These are phyloP conservation scores for Hanseniaspora singularis DNA, from an alignment of 805 yeast genomes.

Conservation along the genomic window DNA sequence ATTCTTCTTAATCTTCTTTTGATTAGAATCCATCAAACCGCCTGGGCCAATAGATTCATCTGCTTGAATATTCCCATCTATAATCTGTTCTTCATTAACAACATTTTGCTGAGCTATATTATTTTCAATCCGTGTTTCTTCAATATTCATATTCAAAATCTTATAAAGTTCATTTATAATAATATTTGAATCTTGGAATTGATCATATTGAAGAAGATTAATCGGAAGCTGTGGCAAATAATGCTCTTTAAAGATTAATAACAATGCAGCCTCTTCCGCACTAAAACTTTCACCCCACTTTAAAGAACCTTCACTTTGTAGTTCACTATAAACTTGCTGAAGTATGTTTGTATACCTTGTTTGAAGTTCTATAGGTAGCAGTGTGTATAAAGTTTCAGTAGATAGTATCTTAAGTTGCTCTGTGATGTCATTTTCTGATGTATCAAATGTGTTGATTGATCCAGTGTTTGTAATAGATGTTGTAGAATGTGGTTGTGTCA, in stretches of 20 bases:
- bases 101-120: too few relatives aligned
- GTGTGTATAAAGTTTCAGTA: too few relatives aligned
- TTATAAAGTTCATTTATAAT: conserved; percentile 9
- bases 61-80: too few relatives aligned
- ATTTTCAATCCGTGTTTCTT: too few relatives aligned
- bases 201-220: conserved; percentile 12
- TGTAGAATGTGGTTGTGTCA: background rate
- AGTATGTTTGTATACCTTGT: too few relatives aligned
- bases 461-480: background rate
- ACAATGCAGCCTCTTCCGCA: conserved; percentile 6
- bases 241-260: conserved; percentile 11
- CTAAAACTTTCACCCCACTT: conserved; percentile 6
- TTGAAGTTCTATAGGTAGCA: too few relatives aligned
- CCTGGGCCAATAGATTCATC: too few relatives aligned
- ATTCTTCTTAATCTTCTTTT: conserved; percentile 65
- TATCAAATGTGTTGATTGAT: background rate
- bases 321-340: background rate
- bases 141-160: background rate
- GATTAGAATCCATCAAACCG: too few relatives aligned
- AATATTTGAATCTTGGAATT: conserved; percentile 3
- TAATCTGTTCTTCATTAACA: too few relatives aligned
- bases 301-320: background rate
- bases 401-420: too few relatives aligned
- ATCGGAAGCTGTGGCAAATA: conserved; percentile 14
- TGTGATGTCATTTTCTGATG: background rate